Evolutionary conservation across 305 asterid species (phyloP).

Genomic region (Euphrasia arctica): DNA sequence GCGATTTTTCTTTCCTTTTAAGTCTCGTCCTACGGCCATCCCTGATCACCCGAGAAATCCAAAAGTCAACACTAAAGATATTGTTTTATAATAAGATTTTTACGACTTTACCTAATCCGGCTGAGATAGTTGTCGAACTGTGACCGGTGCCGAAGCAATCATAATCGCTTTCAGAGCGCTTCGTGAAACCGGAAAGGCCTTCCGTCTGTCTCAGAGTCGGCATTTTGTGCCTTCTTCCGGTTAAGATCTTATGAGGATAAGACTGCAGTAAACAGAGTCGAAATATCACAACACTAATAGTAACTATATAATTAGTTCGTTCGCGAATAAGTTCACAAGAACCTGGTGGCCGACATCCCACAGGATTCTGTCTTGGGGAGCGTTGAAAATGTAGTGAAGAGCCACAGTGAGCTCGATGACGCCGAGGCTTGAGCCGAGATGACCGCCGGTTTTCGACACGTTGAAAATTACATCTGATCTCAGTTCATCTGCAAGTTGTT

Average conservation of each 20-base stretch:
- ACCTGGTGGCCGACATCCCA: slow-evolving; percentile 99
- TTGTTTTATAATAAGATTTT: background rate
- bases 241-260: slow-evolving; percentile 93
- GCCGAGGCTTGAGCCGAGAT: slow-evolving; percentile 95
- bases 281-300: background rate
- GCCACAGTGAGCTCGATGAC: slow-evolving; percentile 96
- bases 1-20: slow-evolving; percentile 66
- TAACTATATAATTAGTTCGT: background rate
- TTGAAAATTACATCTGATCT: slow-evolving; percentile 90
- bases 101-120: slow-evolving; percentile 64
- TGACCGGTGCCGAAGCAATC: slow-evolving; percentile 97
- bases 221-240: slow-evolving; percentile 87
- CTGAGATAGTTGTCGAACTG: slow-evolving; percentile 95
- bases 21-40: slow-evolving; percentile 97
- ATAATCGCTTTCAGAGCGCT: slow-evolving; percentile 89
- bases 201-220: slow-evolving; percentile 79
- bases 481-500: slow-evolving; percentile 83
- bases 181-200: slow-evolving; percentile 86
- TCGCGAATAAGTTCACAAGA: background rate
- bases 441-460: slow-evolving; percentile 97
- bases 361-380: slow-evolving; percentile 83
- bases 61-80: background rate
- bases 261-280: slow-evolving; percentile 37
- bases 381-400: slow-evolving; percentile 85
- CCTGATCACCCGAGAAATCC: slow-evolving; percentile 36